These are phyloP conservation scores for Fusarium sp. DNA, from an alignment of 2,329 filamentous ascomycete genomes.

Conservation along the genomic window DNA sequence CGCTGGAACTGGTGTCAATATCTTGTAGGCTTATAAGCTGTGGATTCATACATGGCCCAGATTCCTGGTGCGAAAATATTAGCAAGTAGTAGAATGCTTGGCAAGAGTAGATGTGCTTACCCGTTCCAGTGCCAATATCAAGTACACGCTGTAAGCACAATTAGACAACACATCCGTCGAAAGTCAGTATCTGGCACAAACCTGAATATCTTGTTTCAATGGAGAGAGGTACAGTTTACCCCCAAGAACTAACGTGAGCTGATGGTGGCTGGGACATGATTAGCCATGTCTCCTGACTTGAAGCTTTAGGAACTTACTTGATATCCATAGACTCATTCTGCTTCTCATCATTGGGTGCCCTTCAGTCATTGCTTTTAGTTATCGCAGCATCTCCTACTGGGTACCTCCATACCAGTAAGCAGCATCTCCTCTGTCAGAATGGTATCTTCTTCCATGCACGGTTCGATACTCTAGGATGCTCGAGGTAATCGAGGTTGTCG, in stretches of 20 bases:
- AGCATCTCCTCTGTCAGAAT: background rate
- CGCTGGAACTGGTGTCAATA: conserved; percentile 52
- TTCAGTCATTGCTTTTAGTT: background rate
- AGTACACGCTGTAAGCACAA: background rate
- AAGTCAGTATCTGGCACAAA: background rate
- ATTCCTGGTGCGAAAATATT: conserved; percentile 31
- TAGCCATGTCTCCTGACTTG: background rate
- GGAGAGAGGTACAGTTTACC: conserved; percentile 1
- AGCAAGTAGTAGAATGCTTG: background rate
- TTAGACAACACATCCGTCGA: background rate
- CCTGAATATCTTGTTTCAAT: background rate
- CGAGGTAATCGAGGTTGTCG: background rate
- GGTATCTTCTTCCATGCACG: background rate
- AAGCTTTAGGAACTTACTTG: background rate
- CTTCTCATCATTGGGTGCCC: conserved; percentile 10
- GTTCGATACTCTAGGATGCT: background rate
- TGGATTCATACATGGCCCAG: conserved; percentile 54
- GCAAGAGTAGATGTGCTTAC: background rate
- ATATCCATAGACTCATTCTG: conserved; percentile 13
- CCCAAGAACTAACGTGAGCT: background rate
- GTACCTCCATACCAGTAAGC: background rate
- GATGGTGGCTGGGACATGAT: background rate
- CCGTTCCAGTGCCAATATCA: conserved; percentile 17
- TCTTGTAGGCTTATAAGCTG: too few relatives aligned
- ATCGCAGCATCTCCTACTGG: background rate